Conservation (phyloP, 768 basidiomycete species). For the Galerina sulciceps region DNA sequence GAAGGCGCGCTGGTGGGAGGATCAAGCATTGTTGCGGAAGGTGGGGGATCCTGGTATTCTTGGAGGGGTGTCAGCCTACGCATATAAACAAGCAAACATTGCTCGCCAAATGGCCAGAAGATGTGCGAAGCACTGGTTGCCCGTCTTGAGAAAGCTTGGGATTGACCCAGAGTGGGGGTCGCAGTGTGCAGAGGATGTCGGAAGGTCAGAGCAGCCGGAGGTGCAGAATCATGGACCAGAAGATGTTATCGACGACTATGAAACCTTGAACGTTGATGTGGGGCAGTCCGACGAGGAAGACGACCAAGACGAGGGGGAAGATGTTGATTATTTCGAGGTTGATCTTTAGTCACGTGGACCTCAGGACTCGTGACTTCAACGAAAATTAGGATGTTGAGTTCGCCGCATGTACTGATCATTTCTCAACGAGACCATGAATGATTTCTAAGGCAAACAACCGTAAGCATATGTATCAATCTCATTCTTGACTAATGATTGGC, state of each 20-base stretch:
- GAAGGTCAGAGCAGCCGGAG: no score
- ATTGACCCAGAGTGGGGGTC: not conserved
- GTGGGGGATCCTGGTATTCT: not conserved
- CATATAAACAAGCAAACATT: not conserved
- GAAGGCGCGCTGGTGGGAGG: constrained; percentile 1
- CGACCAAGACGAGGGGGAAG: not conserved
- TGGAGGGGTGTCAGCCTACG: not conserved
- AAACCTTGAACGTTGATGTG: no score
- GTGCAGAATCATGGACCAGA: no score
- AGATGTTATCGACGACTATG: no score
- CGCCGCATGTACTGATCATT: no score
- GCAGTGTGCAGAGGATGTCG: no score
- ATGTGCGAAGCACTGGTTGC: not conserved
- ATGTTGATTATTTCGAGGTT: not conserved
- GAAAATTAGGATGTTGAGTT: not conserved
- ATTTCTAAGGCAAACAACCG: no score
- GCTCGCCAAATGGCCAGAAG: not conserved
- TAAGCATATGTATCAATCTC: no score
- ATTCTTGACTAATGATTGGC: no score
- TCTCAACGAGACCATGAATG: no score
- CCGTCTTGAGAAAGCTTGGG: not conserved
- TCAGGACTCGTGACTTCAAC: not conserved
- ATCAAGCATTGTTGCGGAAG: not conserved
- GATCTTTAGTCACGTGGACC: not conserved
- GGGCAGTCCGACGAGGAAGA: not conserved